Base-by-base conservation (phyloP, 2,329 filamentous ascomycete species). In the Pyrenophora teres region DNA sequence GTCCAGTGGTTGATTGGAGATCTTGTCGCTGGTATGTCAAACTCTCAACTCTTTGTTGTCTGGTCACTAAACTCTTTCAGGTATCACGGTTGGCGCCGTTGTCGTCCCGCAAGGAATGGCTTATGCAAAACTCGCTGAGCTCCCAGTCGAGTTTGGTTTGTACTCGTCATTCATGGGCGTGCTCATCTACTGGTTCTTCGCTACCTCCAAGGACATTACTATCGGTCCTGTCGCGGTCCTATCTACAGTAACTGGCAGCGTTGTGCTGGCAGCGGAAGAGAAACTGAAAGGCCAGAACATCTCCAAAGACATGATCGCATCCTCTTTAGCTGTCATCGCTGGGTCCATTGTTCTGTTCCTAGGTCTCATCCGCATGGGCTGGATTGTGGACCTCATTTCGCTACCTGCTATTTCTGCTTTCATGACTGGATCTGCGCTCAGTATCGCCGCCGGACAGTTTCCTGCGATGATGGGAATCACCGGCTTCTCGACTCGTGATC, bases 81-180 rank as follows among this genome's bases (percentile, higher is more conserved):
- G 84, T 77, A 81, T 89, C 60, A 90, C 87, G 2, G 85, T 89
- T 45, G 88, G 88, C 38, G 81, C 86, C 37, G 88, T 91, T 27
- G 92, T 97, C 31, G 89, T 97, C 7, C 93, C 93, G 4, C 93
- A 97, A 72, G 88, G 90, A 61, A 97, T 97, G 93, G 92, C 93
- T 1, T 97, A 97, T 74, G 92, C 93, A 16, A 82, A 87, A 57
- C 81, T 97, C 19, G 93, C 93, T 36, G 82, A 87, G 52, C 82
- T 97, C 16, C 80, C 83, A 1, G 83, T 87, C 7, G 82, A 97
- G 69, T 97, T 87, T 65, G 93, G 94, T 50, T 81, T 97, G 1
- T 96, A 96, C 75, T 94, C 93, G 0, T 97, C 93, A 0, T 97
- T 99, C 73, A 95, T 97, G 86, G 94, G 94, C 43, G 92, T 96